These are phyloP conservation scores for Talaromyces pinophilus DNA, from an alignment of 2,329 filamentous ascomycete species.

Conservation along the genomic window DNA sequence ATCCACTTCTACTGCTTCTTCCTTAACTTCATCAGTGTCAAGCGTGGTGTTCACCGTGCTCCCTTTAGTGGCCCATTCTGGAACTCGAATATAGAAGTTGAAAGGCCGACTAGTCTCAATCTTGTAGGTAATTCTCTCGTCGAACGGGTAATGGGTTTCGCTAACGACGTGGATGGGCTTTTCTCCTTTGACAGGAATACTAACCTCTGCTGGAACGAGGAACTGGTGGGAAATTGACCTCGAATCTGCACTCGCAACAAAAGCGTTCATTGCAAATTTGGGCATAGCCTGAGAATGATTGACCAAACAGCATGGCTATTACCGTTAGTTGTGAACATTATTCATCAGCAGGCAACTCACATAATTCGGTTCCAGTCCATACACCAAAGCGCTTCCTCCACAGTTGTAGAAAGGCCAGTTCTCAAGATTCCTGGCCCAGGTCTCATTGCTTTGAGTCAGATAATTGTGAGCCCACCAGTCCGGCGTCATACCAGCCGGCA, in stretches of 20 bases:
- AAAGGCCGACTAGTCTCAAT: constrained; percentile 19
- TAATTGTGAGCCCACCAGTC: constrained; percentile 24
- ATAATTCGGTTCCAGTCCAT: constrained; percentile 23
- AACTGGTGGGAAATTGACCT: constrained; percentile 21
- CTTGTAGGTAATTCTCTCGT: constrained; percentile 17
- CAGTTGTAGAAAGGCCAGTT: constrained; percentile 24
- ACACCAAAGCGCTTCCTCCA: constrained; percentile 20
- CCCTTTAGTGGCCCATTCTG: constrained; percentile 21
- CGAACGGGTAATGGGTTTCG: constrained; percentile 21
- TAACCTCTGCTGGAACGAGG: constrained; percentile 20
- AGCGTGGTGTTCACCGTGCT: constrained; percentile 14
- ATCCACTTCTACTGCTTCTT: constrained; percentile 21
- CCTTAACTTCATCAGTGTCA: neutral
- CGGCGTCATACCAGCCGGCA: constrained; percentile 20
- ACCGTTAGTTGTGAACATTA: neutral
- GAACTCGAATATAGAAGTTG: constrained; percentile 21
- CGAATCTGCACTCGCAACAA: constrained; percentile 21
- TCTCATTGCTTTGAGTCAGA: constrained; percentile 21
- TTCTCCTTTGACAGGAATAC: constrained; percentile 16
- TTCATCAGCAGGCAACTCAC: constrained; percentile 5
- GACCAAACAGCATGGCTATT: constrained; percentile 23
- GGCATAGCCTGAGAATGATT: constrained; percentile 23
- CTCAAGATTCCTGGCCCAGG: constrained; percentile 20
- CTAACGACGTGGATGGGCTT: constrained; percentile 19
- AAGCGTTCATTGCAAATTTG: constrained; percentile 24